phyloP scores from a whole-genome alignment of 176 grass and related monocot genomes.

The Raddia guianensis region DNA sequence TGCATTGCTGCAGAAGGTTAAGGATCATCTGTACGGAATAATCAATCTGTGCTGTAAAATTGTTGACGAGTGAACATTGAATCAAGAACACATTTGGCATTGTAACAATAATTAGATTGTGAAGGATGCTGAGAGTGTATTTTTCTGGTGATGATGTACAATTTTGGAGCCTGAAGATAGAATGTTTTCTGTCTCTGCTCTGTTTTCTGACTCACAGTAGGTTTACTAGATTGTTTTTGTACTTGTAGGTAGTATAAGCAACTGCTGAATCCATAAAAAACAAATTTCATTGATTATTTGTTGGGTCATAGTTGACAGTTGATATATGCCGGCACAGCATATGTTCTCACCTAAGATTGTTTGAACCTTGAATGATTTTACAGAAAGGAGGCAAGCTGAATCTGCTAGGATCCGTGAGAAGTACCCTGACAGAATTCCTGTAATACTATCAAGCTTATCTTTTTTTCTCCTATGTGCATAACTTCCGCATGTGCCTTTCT shows the following conservation, averaged over 20 bases:
- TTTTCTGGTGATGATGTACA: not conserved
- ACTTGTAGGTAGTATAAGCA: not conserved
- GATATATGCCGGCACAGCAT: too few species aligned
- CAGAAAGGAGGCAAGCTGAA: constrained; percentile 83
- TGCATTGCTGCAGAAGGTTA: too few species aligned
- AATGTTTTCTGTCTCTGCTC: not conserved
- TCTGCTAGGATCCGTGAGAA: constrained; percentile 83
- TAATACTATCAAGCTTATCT: constrained; percentile 28
- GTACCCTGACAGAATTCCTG: constrained; percentile 87
- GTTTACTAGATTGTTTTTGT: not conserved
- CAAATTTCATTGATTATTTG: not conserved
- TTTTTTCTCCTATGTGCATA: not conserved
- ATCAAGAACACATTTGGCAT: not conserved
- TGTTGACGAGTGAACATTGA: not conserved
- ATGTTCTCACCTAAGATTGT: not conserved
- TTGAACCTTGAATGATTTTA: constrained; percentile 28
- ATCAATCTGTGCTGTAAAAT: not conserved
- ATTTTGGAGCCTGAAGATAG: not conserved
- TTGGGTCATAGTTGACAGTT: not conserved
- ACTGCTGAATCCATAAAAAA: not conserved
- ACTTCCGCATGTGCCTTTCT: not conserved
- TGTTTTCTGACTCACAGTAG: not conserved
- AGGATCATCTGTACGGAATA: not conserved
- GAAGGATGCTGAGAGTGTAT: not conserved
- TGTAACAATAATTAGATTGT: not conserved